Base-by-base conservation (phyloP, 2,329 filamentous ascomycete species). In the Cladosporium velox region DNA sequence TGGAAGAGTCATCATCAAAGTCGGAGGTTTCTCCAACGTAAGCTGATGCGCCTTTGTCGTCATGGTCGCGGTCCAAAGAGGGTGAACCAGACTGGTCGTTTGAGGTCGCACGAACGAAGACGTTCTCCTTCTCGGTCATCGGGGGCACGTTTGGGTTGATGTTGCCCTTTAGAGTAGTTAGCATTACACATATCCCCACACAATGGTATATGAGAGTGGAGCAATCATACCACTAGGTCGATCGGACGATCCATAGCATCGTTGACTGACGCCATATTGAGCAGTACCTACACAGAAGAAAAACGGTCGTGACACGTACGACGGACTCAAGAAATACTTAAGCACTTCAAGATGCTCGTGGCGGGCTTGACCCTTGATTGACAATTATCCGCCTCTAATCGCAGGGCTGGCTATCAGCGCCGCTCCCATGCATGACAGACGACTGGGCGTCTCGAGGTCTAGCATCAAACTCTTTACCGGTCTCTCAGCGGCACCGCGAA, bases 111-210 rank as follows among this genome's bases (percentile, higher is more conserved):
- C 44, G 26, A 3, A 55, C 41, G 72, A 79, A 75, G 62, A 72
- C 73, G 70, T 79, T 77, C 55, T 74, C 69, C 71, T 77, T 79
- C 69, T 79, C 75, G 4, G 74, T 75, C 54, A 74, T 65, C 26
- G 76, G 73, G 15, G 77, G 71, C 41, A 76, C 74, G 18, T 71
- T 69, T 30, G 75, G 71, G 66, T 76, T 74, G 62, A 76, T 71
- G 63, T 74, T 68, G 44, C 74, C 76, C 65, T 66, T 34, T 4
- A 26, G 34, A 38, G 47, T 10, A 12, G n/a, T 41, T 21, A 59
- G 61, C 24, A 18, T 24, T 26, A 54, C 28, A 3, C 3, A 15
- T 24, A 6, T 26, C 21, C n/a, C 21, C 54, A 26, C n/a, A 12
- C 18, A 15, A 21, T 14, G 14, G 18, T n/a, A 30, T 4, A 21